phyloP scores from a whole-genome alignment of 2,329 filamentous ascomycete genomes.

The Uncinocarpus reesii region DNA sequence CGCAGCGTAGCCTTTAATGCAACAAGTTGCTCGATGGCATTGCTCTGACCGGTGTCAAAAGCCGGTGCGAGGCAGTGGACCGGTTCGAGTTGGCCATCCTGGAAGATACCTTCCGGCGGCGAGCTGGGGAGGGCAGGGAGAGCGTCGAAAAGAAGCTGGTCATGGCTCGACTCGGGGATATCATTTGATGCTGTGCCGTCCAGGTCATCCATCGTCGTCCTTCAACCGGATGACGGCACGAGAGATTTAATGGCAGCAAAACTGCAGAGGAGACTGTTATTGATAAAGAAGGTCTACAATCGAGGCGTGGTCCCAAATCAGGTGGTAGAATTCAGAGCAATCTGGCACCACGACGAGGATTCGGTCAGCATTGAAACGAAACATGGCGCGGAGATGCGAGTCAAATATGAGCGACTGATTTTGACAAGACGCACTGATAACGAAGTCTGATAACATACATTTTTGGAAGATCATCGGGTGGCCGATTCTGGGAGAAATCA shows the following conservation, averaged over 20 bases:
- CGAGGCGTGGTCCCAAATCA: not conserved
- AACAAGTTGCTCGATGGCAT: conserved; percentile 51
- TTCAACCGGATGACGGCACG: not conserved
- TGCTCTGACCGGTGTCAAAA: conserved; percentile 42
- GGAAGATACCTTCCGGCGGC: not conserved
- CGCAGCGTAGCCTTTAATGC: conserved; percentile 49
- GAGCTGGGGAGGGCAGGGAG: not conserved
- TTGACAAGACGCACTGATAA: not conserved
- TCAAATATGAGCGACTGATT: not conserved
- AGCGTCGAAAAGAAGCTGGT: not conserved
- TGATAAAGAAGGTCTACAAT: not conserved
- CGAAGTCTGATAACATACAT: not conserved
- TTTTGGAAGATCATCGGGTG: not conserved
- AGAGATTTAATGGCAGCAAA: not conserved
- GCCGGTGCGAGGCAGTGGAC: not conserved
- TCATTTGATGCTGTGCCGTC: not conserved
- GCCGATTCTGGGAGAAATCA: not conserved
- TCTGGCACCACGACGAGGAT: not conserved
- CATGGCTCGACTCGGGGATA: not conserved
- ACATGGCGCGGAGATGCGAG: not conserved
- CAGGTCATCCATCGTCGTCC: not conserved
- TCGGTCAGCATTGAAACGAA: conserved; percentile 1
- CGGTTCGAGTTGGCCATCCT: not conserved
- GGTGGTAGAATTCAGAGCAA: not conserved
- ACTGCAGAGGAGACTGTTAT: not conserved